phyloP scores from a whole-genome alignment of 208 protist genomes.

The Leishmania major region DNA sequence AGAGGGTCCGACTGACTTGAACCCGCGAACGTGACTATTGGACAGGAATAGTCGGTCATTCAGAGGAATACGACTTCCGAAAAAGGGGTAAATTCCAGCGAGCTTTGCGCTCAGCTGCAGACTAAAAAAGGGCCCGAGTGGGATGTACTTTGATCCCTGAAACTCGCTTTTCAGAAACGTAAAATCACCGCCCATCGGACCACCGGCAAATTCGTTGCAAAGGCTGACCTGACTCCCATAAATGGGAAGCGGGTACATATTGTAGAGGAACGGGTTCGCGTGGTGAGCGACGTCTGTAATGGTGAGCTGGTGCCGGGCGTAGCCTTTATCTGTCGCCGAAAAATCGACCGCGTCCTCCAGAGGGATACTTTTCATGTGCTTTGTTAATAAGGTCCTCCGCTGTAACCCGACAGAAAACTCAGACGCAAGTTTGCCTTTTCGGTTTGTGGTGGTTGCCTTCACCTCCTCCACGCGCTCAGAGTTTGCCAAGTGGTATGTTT shows the following conservation, averaged over 20 bases:
- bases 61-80: constrained; percentile 55
- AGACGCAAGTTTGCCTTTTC: constrained; percentile 53
- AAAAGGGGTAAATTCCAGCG: constrained; percentile 73
- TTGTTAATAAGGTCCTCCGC: constrained; percentile 54
- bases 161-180: constrained; percentile 76
- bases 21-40: constrained; percentile 75
- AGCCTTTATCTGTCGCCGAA: constrained; percentile 66
- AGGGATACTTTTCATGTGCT: constrained; percentile 47
- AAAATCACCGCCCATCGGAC: constrained; percentile 53
- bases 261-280: constrained; percentile 71
- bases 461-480: constrained; percentile 76
- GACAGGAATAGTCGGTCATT: constrained; percentile 89
- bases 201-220: constrained; percentile 72
- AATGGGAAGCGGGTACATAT: constrained; percentile 88
- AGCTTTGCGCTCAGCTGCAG: constrained; percentile 72
- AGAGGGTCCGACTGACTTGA: constrained; percentile 78
- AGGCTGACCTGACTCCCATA: constrained; percentile 45
- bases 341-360: constrained; percentile 54
- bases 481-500: constrained; percentile 63
- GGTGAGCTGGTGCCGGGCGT: constrained; percentile 59
- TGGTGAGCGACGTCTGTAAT: constrained; percentile 66
- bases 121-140: constrained; percentile 72
- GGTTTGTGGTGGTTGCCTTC: constrained; percentile 53
- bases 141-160: constrained; percentile 72
- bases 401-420: constrained; percentile 78